phyloP scores from a whole-genome alignment of 2,329 filamentous ascomycete species.

The Aspergillus piperis region DNA sequence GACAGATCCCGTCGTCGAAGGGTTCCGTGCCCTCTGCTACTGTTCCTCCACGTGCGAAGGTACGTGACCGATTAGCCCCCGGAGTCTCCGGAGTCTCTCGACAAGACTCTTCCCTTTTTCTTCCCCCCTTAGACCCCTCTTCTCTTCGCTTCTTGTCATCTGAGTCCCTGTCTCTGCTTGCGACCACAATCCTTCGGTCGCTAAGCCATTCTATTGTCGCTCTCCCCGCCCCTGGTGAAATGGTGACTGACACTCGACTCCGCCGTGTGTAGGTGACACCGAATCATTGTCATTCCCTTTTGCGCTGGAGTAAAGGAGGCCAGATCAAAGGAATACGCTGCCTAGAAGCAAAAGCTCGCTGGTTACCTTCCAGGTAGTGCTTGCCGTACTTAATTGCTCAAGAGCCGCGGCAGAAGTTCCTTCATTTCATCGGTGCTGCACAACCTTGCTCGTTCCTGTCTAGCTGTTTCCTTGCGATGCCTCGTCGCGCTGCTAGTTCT shows the following conservation, averaged over 20 bases:
- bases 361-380: constrained; percentile 15
- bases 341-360: not conserved
- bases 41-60: constrained; percentile 20
- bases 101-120: not conserved
- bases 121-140: not conserved
- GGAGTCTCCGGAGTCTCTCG: constrained; percentile 12
- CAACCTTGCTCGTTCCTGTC: constrained; percentile 15
- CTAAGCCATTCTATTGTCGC: not conserved
- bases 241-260: constrained; percentile 5
- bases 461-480: constrained; percentile 54
- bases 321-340: not conserved
- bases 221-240: not conserved
- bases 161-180: not conserved
- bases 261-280: constrained; percentile 8
- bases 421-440: constrained; percentile 14
- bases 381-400: constrained; percentile 4
- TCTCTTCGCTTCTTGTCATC: not conserved
- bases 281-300: constrained; percentile 6
- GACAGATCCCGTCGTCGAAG: not conserved
- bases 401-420: constrained; percentile 16
- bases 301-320: not conserved
- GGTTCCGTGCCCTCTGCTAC: constrained; percentile 15
- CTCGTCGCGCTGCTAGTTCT: constrained; percentile 63
- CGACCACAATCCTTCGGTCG: not conserved
- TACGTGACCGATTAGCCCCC: constrained; percentile 15